phyloP scores from a whole-genome alignment of 148 eudicot species.

The Simmondsia chinensis region DNA sequence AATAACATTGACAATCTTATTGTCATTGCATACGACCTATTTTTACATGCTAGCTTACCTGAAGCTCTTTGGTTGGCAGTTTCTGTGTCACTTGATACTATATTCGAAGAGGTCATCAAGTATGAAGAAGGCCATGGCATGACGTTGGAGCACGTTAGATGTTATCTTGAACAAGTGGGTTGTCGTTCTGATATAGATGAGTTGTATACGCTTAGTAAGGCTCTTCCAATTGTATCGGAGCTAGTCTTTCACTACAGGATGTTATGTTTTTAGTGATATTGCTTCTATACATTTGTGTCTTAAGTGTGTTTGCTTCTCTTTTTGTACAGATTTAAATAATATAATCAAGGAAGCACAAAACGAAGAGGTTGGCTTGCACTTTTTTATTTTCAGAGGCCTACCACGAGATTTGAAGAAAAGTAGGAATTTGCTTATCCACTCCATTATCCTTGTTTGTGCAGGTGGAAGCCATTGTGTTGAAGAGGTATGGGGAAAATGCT shows the following conservation, averaged over 20 bases:
- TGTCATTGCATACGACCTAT: no score
- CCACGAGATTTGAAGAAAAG: no score
- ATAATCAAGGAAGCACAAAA: conserved; percentile 56
- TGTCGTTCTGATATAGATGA: conserved; percentile 48
- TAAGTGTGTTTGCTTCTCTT: conserved; percentile 3
- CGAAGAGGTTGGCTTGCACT: conserved; percentile 51
- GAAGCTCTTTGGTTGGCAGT: conserved; percentile 33
- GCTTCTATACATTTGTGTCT: background rate
- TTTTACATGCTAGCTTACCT: background rate
- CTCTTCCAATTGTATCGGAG: conserved; percentile 1
- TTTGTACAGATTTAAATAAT: conserved; percentile 55
- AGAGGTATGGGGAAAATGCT: conserved; percentile 68
- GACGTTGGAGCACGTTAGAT: conserved; percentile 68
- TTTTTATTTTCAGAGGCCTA: conserved; percentile 1
- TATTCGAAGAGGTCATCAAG: conserved; percentile 70
- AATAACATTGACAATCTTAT: no score
- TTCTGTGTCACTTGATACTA: conserved; percentile 45
- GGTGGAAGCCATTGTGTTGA: conserved; percentile 82
- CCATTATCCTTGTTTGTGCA: conserved; percentile 19
- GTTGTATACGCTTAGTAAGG: conserved; percentile 49
- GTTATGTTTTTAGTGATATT: no score
- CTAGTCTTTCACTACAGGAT: no score
- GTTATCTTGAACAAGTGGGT: conserved; percentile 54
- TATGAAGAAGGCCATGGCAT: conserved; percentile 52
- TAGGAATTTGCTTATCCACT: background rate